Evolutionary conservation across 139 green algal species (phyloP).

Genomic region (Chlorella sp.): DNA sequence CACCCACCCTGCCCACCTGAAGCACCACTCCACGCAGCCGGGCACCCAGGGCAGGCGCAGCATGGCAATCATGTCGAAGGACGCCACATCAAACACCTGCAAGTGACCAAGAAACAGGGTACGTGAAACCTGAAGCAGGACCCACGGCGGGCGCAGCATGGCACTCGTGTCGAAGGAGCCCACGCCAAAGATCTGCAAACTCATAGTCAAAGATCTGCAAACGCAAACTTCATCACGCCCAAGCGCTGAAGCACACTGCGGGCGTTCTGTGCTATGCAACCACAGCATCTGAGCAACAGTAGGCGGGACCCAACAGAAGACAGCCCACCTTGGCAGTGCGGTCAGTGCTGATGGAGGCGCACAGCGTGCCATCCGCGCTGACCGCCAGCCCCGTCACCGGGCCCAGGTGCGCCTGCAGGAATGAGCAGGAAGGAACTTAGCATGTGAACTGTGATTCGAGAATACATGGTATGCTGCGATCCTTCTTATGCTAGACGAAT

Average conservation of each 20-base stretch:
- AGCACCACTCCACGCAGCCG: slow-evolving; percentile 88
- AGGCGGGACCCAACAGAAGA: not conserved
- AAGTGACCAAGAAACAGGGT: too few relatives aligned
- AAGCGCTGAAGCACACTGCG: too few relatives aligned
- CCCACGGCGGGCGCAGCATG: slow-evolving; percentile 91
- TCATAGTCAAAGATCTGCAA: too few relatives aligned
- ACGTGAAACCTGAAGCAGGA: slow-evolving; percentile 87
- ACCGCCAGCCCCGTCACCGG: slow-evolving; percentile 69
- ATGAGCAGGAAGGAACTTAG: too few relatives aligned
- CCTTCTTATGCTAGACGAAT: not conserved
- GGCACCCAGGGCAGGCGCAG: slow-evolving; percentile 85
- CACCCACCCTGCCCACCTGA: slow-evolving; percentile 54
- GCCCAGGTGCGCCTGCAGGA: slow-evolving; percentile 82
- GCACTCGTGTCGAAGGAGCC: slow-evolving; percentile 97
- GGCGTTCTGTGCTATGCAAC: too few relatives aligned
- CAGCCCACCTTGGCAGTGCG: slow-evolving; percentile 47
- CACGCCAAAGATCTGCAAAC: slow-evolving; percentile 96
- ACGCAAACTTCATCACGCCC: too few relatives aligned
- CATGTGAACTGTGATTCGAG: too few relatives aligned
- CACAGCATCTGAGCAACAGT: too few relatives aligned
- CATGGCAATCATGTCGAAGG: slow-evolving; percentile 99
- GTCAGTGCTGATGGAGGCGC: slow-evolving; percentile 56
- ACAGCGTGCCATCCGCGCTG: slow-evolving; percentile 52
- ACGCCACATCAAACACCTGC: slow-evolving; percentile 95
- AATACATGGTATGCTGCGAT: too few relatives aligned